These are phyloP conservation scores for Cryptococcus wingfieldii DNA, from an alignment of 1,284 basidiomycete genomes.

Conservation along the genomic window DNA sequence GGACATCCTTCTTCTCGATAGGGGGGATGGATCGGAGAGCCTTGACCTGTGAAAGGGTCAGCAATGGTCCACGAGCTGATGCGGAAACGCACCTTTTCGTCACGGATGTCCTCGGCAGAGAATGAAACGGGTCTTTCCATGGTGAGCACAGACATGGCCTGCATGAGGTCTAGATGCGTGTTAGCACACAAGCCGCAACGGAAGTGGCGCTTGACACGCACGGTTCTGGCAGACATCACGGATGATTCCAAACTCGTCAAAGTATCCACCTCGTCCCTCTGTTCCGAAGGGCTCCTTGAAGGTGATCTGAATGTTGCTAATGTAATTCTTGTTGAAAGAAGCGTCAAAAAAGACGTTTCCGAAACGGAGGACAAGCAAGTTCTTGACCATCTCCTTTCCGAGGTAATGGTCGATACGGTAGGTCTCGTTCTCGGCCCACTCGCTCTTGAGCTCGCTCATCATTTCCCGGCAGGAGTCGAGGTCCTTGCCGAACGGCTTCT, in stretches of 20 bases:
- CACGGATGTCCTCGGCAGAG: conserved; percentile 89
- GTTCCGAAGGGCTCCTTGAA: conserved; percentile 98
- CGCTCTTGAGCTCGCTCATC: conserved; percentile 69
- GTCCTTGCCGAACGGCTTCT: conserved; percentile 96
- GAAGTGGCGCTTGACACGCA: conserved; percentile 52
- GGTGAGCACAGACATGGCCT: conserved; percentile 84
- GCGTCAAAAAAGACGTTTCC: conserved; percentile 83
- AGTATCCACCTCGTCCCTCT: conserved; percentile 94
- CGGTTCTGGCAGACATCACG: conserved; percentile 94
- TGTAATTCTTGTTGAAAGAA: conserved; percentile 87
- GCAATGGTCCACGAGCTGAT: not conserved
- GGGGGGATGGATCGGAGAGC: conserved; percentile 84
- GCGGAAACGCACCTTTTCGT: conserved; percentile 71
- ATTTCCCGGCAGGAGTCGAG: conserved; percentile 78
- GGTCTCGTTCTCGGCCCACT: conserved; percentile 92
- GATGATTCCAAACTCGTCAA: conserved; percentile 97
- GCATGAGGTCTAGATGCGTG: conserved; percentile 67
- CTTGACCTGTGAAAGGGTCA: conserved; percentile 65
- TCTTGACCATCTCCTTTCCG: conserved; percentile 99
- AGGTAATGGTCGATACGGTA: conserved; percentile 98
- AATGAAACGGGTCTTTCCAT: conserved; percentile 99
- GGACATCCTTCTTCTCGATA: conserved; percentile 68
- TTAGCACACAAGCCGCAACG: conserved; percentile 2
- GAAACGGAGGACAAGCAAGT: conserved; percentile 86
- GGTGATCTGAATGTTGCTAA: conserved; percentile 93